Conservation (phyloP, 176 grass and related monocot genomes). For the Tuctoria greenei region DNA sequence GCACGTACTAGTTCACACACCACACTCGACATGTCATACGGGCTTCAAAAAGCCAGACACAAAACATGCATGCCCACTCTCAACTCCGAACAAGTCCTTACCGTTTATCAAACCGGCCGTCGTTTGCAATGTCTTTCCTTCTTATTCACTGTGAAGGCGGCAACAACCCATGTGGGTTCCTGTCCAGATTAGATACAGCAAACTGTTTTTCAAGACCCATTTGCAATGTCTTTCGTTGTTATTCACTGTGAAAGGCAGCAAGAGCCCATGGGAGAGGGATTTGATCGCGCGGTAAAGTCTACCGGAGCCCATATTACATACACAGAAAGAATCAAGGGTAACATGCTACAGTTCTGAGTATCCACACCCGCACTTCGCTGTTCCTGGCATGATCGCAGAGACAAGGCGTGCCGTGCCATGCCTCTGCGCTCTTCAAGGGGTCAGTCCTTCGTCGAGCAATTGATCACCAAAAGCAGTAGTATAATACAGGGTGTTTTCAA, state of each 20-base stretch:
- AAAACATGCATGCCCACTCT: neutral
- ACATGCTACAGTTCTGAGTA: slow-evolving; percentile 29
- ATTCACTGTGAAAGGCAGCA: neutral
- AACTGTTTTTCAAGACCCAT: too few relatives aligned
- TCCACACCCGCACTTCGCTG: slow-evolving; percentile 16
- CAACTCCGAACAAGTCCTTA: neutral
- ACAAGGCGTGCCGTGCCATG: neutral
- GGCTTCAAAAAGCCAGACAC: neutral
- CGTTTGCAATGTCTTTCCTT: neutral
- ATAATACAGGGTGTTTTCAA: slow-evolving; percentile 43
- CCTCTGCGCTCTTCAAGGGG: neutral
- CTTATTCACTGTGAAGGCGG: neutral
- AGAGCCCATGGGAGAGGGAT: slow-evolving; percentile 15
- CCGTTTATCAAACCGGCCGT: neutral
- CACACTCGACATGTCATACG: neutral
- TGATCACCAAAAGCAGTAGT: slow-evolving; percentile 24
- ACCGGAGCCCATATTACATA: slow-evolving; percentile 47
- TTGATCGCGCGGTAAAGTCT: slow-evolving; percentile 34
- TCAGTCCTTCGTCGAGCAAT: slow-evolving; percentile 11
- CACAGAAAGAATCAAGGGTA: slow-evolving; percentile 54
- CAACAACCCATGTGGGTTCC: too few relatives aligned
- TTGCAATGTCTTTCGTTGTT: neutral
- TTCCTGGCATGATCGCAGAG: slow-evolving; percentile 2
- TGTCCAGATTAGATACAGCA: too few relatives aligned
- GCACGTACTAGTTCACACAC: too few relatives aligned